Evolutionary conservation across 495 filamentous ascomycete species (phyloP).

Genomic region (Talaromyces wortmannii): DNA sequence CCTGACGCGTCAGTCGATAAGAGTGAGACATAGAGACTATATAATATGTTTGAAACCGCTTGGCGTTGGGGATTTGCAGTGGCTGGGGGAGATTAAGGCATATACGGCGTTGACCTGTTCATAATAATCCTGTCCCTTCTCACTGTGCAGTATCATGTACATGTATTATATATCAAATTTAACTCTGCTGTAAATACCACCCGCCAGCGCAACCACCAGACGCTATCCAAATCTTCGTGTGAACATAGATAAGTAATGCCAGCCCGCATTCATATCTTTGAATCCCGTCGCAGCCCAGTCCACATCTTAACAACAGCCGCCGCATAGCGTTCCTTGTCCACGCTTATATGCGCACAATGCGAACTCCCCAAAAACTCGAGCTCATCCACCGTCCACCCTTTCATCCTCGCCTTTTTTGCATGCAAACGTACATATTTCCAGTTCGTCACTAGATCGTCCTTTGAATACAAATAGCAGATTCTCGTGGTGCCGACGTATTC

Average conservation of each 20-base stretch:
- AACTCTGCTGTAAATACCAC: no score
- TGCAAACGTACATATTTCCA: slow-evolving; percentile 27
- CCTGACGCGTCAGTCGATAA: no score
- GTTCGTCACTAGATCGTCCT: slow-evolving; percentile 24
- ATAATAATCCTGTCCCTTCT: not conserved
- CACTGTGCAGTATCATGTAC: not conserved
- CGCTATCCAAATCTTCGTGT: no score
- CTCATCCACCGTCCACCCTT: slow-evolving; percentile 19
- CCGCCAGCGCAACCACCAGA: no score
- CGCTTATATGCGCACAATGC: slow-evolving; percentile 24
- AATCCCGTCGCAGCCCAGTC: slow-evolving; percentile 4
- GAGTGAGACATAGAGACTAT: no score
- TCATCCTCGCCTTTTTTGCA: slow-evolving; percentile 16
- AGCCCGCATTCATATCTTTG: not conserved
- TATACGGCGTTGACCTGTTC: not conserved
- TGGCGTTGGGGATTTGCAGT: no score
- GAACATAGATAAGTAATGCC: no score
- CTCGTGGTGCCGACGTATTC: slow-evolving; percentile 8
- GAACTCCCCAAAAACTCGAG: slow-evolving; percentile 19
- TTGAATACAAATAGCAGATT: slow-evolving; percentile 25
- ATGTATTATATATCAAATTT: no score
- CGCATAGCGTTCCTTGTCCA: slow-evolving; percentile 19
- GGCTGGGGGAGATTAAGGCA: no score
- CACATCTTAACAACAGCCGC: slow-evolving; percentile 13
- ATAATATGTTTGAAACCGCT: no score